These are phyloP conservation scores for Obba rivulosa DNA, from an alignment of 768 basidiomycete species.

Conservation along the genomic window DNA sequence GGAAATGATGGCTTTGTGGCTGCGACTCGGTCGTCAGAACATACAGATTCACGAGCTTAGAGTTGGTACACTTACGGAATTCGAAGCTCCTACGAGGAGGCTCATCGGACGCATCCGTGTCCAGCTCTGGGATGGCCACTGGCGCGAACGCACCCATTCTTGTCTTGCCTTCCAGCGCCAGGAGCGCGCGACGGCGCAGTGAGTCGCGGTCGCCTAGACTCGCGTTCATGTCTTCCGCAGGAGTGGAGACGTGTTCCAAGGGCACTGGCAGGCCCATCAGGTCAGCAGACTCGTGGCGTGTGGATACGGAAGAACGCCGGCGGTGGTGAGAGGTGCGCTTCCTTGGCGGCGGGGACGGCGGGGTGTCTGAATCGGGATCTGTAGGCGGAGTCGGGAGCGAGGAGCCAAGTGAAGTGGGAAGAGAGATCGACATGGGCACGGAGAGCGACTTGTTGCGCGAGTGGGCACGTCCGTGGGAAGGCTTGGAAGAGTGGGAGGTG, in stretches of 20 bases:
- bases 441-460: conserved; percentile 60
- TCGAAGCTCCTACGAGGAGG: conserved; percentile 55
- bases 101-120: conserved; percentile 40
- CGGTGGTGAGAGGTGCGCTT: conserved; percentile 80
- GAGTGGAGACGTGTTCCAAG: conserved; percentile 44
- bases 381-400: conserved; percentile 34
- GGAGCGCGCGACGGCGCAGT: conserved; percentile 75
- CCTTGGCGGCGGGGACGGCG: conserved; percentile 21
- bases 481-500: conserved; percentile 37
- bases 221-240: conserved; percentile 60
- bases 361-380: conserved; percentile 28
- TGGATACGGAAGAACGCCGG: conserved; percentile 84
- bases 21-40: conserved; percentile 40
- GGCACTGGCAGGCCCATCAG: conserved; percentile 80
- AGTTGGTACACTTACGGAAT: conserved; percentile 48
- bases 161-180: conserved; percentile 82
- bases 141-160: conserved; percentile 58
- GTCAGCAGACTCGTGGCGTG: conserved; percentile 84
- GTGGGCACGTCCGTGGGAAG: conserved; percentile 60
- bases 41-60: no score
- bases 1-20: conserved; percentile 60
- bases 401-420: conserved; percentile 16
- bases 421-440: conserved; percentile 29
- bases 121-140: conserved; percentile 81
- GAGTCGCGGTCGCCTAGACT: conserved; percentile 72